phyloP scores from a whole-genome alignment of 345 rosid genomes.

The Luvunga scandens region DNA sequence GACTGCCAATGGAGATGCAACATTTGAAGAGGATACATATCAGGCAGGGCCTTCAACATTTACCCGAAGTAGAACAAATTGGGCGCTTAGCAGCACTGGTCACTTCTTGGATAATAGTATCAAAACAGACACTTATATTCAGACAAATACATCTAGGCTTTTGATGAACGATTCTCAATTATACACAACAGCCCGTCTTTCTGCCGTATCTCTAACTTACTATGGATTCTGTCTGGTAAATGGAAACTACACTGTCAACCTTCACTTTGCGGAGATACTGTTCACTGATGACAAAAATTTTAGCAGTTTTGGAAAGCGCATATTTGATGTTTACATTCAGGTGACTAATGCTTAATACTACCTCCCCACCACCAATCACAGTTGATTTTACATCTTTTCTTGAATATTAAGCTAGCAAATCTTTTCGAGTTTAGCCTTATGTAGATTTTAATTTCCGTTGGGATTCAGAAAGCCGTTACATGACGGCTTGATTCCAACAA shows the following conservation, averaged over 20 bases:
- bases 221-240: constrained; percentile 43
- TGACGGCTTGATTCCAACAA: too few relatives aligned
- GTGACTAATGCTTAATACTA: constrained; percentile 21
- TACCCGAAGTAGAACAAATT: not conserved
- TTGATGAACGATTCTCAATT: constrained; percentile 22
- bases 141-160: constrained; percentile 7
- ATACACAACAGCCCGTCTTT: constrained; percentile 38
- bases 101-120: constrained; percentile 30
- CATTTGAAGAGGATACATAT: constrained; percentile 28
- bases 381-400: not conserved
- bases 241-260: constrained; percentile 55
- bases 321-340: constrained; percentile 70
- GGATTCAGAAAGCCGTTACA: not conserved
- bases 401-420: not conserved
- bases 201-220: constrained; percentile 48
- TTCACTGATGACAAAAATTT: constrained; percentile 36
- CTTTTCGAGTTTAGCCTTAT: too few relatives aligned
- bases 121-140: not conserved
- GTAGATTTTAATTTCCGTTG: not conserved
- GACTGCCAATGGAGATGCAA: constrained; percentile 1
- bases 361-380: not conserved
- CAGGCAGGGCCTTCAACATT: constrained; percentile 26
- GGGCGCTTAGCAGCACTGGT: constrained; percentile 59
- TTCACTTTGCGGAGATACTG: constrained; percentile 75
- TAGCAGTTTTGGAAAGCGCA: constrained; percentile 49